Evolutionary conservation across 2,329 filamentous ascomycete genomes (phyloP).

Genomic region (Venturia aucupariae): DNA sequence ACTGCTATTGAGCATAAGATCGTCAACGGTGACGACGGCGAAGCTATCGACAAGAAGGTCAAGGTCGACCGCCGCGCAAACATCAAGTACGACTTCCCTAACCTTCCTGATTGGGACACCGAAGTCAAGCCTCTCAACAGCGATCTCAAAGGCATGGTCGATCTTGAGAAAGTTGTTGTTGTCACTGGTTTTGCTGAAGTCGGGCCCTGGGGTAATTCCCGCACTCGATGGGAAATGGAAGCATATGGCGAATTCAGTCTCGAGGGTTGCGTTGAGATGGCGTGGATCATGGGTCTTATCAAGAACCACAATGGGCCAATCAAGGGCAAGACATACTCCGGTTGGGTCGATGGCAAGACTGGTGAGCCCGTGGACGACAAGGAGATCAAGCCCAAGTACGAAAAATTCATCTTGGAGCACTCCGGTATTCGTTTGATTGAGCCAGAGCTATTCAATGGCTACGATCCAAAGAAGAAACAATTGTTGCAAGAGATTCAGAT

Average conservation of each 20-base stretch:
- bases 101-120: conserved; percentile 80
- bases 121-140: conserved; percentile 84
- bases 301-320: conserved; percentile 95
- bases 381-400: conserved; percentile 94
- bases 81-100: conserved; percentile 94
- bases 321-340: conserved; percentile 93
- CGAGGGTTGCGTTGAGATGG: conserved; percentile 98
- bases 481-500: conserved; percentile 96
- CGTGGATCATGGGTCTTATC: conserved; percentile 99
- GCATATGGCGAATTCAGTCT: conserved; percentile 93
- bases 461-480: conserved; percentile 98
- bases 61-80: conserved; percentile 90
- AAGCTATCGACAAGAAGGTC: conserved; percentile 90
- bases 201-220: conserved; percentile 95
- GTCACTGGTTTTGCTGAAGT: conserved; percentile 95
- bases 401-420: conserved; percentile 93
- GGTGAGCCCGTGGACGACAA: conserved; percentile 96
- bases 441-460: conserved; percentile 91
- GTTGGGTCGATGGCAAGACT: conserved; percentile 92
- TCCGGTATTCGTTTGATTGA: conserved; percentile 96
- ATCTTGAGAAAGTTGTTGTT: conserved; percentile 95
- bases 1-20: conserved; percentile 95
- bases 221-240: conserved; percentile 99
- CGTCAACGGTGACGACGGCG: conserved; percentile 86
- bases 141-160: conserved; percentile 92